Conservation (phyloP, 352 stramenopile species). For the Phytophthora quininea region DNA sequence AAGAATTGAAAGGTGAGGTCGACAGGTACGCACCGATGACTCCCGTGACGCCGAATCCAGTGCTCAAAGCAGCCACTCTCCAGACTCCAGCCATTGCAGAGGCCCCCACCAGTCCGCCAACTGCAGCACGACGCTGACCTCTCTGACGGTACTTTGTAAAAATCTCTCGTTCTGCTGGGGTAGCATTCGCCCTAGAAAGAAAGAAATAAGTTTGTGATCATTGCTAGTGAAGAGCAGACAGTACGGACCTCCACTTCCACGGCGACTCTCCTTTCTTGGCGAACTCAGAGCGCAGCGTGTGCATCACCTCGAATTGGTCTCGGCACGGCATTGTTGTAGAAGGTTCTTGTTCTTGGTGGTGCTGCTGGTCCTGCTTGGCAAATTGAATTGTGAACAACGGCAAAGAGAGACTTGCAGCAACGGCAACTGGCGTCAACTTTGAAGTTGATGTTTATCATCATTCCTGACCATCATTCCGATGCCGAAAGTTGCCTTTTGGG, state of each 20-base stretch:
- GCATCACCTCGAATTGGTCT: constrained; percentile 26
- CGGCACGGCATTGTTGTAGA: constrained; percentile 4
- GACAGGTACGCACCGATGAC: constrained; percentile 12
- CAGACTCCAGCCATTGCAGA: constrained; percentile 17
- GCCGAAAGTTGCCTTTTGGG: too few species aligned
- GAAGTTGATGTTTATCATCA: too few species aligned
- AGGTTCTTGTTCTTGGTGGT: not conserved
- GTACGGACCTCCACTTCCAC: constrained; percentile 10
- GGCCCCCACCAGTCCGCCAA: constrained; percentile 13
- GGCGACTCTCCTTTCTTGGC: constrained; percentile 3
- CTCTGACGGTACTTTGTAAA: constrained; percentile 17
- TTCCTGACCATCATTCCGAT: too few species aligned
- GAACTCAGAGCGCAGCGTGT: constrained; percentile 15
- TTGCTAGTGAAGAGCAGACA: not conserved
- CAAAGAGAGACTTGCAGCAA: too few species aligned
- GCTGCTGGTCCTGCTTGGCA: not conserved
- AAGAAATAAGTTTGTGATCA: not conserved
- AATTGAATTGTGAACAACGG: not conserved
- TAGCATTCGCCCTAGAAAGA: constrained; percentile 2
- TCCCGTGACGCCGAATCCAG: constrained; percentile 13
- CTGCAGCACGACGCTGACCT: constrained; percentile 9
- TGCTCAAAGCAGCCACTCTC: constrained; percentile 16
- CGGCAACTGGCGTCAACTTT: too few species aligned
- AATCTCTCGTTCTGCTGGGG: constrained; percentile 12
- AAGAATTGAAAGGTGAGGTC: not conserved